Base-by-base conservation (phyloP, 2,329 filamentous ascomycete species). In the Fusarium siculi region DNA sequence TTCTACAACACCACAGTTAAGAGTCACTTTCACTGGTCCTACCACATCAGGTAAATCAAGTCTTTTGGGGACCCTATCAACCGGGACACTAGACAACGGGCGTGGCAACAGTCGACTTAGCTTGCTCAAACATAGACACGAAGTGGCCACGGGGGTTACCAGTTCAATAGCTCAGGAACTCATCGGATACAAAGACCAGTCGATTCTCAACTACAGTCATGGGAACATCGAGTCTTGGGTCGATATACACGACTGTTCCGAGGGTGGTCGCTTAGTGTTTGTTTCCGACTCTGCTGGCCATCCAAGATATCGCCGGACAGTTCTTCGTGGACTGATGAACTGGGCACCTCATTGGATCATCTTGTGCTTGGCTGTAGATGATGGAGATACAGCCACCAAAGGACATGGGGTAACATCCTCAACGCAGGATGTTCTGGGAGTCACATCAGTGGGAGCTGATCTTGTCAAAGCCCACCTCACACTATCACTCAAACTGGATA, bases 341-440 rank as follows among this genome's bases (percentile, higher is more conserved):
- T 98, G 96, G 95, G 93, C 93, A 42, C 96, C 96, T 14, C 95
- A 98, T 80, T 99, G 96, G 92, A 95, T 93, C 3, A 82, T 97
- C 28, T 87, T 98, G 5, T 98, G 97, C 75, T 90, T 98, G 69
- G 91, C 94, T 52, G 94, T 94, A 40, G 93, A 96, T 77, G 92
- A 93, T 72, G 86, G 87, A 16, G 90, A 92, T 18, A 77, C 80
- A 50, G 75, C 76, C 7, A 74, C 78, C 8, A 50, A 59, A 39
- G 56, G 69, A 50, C 47, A 34, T 28, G 84, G 84, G 11, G 84
- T 85, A 63, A 87, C 86, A 1, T 83, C 87, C 23, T 84, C 85
- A 4, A 81, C 86, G 15, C 85, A 87, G 69, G 89, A 90, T 58
- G 81, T 85, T 36, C 78, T 88, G 16, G 87, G 87, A 14, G 78